A percentile compares a stretch with the other conserved stretches of the same genome.
Conservation (phyloP, 1,284 basidiomycete species). For the Naganishia cerealis region DNA sequence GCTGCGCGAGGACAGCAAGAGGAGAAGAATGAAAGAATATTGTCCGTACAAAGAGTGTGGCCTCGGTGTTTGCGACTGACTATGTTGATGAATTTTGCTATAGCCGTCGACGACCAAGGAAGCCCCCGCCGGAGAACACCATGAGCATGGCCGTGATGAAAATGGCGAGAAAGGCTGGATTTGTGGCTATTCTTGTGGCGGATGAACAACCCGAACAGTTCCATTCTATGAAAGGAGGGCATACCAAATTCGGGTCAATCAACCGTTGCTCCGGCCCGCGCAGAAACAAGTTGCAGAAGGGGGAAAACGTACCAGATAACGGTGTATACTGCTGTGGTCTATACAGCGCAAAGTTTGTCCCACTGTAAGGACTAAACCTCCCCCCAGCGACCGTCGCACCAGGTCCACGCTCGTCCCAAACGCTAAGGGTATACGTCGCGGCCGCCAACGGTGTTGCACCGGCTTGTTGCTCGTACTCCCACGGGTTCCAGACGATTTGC, state of each 20-base stretch:
- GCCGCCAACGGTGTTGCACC: constrained; percentile 69
- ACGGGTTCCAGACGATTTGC: constrained; percentile 76
- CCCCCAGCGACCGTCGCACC: constrained; percentile 64
- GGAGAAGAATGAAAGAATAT: background rate
- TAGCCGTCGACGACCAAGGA: constrained; percentile 26
- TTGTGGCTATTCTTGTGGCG: constrained; percentile 37
- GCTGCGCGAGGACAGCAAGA: background rate
- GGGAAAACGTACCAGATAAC: constrained; percentile 28
- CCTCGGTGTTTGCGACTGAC: background rate
- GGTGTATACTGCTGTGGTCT: constrained; percentile 61
- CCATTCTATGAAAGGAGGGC: constrained; percentile 63
- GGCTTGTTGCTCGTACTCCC: constrained; percentile 68
- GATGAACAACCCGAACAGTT: constrained; percentile 66
- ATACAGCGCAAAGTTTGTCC: constrained; percentile 79
- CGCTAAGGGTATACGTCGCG: constrained; percentile 71
- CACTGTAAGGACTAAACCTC: constrained; percentile 67
- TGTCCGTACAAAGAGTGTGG: background rate
- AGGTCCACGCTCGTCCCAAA: constrained; percentile 76
- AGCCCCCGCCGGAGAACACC: constrained; percentile 33
- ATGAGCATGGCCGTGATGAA: constrained; percentile 34
- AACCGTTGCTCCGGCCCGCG: background rate
- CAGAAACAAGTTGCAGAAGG: constrained; percentile 13
- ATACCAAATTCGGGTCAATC: background rate
- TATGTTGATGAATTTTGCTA: background rate
- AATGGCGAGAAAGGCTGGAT: constrained; percentile 30